Base-by-base conservation (phyloP, 1,284 basidiomycete genomes). In the Takashimella koratensis region DNA sequence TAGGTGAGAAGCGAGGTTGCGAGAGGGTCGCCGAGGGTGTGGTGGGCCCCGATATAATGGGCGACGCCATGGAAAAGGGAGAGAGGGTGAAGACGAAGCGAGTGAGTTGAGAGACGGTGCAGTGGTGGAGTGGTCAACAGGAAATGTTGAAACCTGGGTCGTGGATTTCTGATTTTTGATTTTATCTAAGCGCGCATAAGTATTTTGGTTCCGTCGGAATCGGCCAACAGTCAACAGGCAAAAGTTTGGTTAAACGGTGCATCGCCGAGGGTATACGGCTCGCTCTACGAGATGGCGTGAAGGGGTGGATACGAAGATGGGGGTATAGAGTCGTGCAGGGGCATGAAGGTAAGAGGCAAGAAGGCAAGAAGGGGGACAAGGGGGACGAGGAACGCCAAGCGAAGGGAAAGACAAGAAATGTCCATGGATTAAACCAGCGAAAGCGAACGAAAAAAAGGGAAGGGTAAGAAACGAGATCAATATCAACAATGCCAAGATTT, bases 1-100 rank as follows among this genome's bases (percentile, higher is more conserved):
- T 54, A 12, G 63, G 63, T 4, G 30, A 13, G 48, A 65, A 65
- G 16, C 30, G 30, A 36, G 30, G 30, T n/a, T n/a, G n/a, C n/a
- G n/a, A n/a, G n/a, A n/a, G n/a, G n/a, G n/a, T n/a, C n/a, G n/a
- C n/a, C n/a, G 30, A 36, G 30, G 30, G 30, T 8, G 8, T 8
- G 16, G 30, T 36, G 30, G 16, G 30, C 8, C 16, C 30, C 30
- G 16, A 16, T 36, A 36, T 16, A 36, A 8, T 36, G 16, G 30
- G 30, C 8, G 30, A 36, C 30, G 16, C 30, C n/a, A n/a, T n/a
- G n/a, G n/a, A n/a, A n/a, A n/a, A n/a, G n/a, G n/a, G n/a, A n/a
- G n/a, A n/a, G n/a, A n/a, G n/a, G n/a, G n/a, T n/a, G n/a, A n/a
- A n/a, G n/a, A n/a, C n/a, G n/a, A n/a, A n/a, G n/a, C n/a, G n/a